Base-by-base conservation (phyloP, 345 rosid genomes). In the Camelina neglecta region DNA sequence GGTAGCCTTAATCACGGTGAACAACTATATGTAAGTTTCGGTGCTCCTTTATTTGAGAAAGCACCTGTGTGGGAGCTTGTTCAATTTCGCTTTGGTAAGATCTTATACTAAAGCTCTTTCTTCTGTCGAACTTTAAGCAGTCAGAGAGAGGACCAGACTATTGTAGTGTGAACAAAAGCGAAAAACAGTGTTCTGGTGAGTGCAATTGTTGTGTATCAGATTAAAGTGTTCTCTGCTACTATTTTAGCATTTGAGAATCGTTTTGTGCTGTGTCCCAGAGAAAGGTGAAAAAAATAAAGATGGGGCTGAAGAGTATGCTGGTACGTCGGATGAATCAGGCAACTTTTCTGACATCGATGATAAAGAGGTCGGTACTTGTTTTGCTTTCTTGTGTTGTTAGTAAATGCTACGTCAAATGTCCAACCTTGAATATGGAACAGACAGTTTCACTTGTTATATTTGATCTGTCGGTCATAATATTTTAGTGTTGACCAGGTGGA, bases 271-370 rank as follows among this genome's bases (percentile, higher is more conserved):
- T 75, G 35, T 77, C 70, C 29, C 56, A 77, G 83, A 74, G 55
- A 72, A 57, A 73, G 75, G 47, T 66, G 67, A 63, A 68, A 75
- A 44, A 45, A 70, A 80, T 55, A 55, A 75, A 69, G 71, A 69
- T 21, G 85, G 69, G 53, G 65, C 45, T 47, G 87, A 79, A 81
- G 81, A 55, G 60, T 47, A 53, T 62, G 47, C 56, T 67, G 76
- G 73, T 63, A 82, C 24, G 69, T 73, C 69, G 21, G 90, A 90
- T 82, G 92, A 82, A 73, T 89, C 90, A 20, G 97, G 78, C 83
- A 85, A 80, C 81, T 83, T 90, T 75, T 86, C 93, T 65, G 97
- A 92, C 75, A 85, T 95, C 75, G 87, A 83, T 80, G 97, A 95
- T 80, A 73, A 73, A 58, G 97, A 92, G 97, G 97, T 95, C 55